phyloP scores from a whole-genome alignment of 2,329 filamentous ascomycete genomes.

The Ophiostoma angusticollis region DNA sequence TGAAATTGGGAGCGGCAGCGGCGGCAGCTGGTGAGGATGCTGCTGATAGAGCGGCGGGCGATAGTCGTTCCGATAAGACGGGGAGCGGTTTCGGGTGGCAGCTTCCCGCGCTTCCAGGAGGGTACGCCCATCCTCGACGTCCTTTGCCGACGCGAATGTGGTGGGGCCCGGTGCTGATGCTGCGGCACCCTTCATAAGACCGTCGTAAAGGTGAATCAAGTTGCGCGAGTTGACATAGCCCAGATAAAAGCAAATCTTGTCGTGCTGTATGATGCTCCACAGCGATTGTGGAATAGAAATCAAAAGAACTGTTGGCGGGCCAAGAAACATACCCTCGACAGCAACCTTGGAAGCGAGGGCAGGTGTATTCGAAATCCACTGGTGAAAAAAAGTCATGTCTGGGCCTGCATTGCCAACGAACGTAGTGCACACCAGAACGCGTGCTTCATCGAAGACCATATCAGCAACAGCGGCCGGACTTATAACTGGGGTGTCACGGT shows the following conservation, averaged over 20 bases:
- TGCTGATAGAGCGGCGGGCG: slow-evolving; percentile 5
- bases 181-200: slow-evolving; percentile 36
- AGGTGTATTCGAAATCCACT: slow-evolving; percentile 51
- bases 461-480: slow-evolving; percentile 37
- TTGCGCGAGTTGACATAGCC: slow-evolving; percentile 56
- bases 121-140: slow-evolving; percentile 44
- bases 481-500: slow-evolving; percentile 30
- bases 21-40: neutral
- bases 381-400: slow-evolving; percentile 53
- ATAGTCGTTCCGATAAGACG: slow-evolving; percentile 1
- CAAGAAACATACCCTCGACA: slow-evolving; percentile 56
- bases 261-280: slow-evolving; percentile 52
- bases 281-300: slow-evolving; percentile 53
- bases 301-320: slow-evolving; percentile 51
- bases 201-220: slow-evolving; percentile 51
- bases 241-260: slow-evolving; percentile 53
- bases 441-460: slow-evolving; percentile 47
- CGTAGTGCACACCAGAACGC: slow-evolving; percentile 54
- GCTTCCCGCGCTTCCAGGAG: slow-evolving; percentile 40
- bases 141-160: slow-evolving; percentile 30
- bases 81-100: slow-evolving; percentile 18
- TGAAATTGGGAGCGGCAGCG: slow-evolving; percentile 7
- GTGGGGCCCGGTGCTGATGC: slow-evolving; percentile 12
- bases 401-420: slow-evolving; percentile 53
- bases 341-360: slow-evolving; percentile 43